Base-by-base conservation (phyloP, 176 grass and related monocot species). In the Ampelocalamus luodianensis region DNA sequence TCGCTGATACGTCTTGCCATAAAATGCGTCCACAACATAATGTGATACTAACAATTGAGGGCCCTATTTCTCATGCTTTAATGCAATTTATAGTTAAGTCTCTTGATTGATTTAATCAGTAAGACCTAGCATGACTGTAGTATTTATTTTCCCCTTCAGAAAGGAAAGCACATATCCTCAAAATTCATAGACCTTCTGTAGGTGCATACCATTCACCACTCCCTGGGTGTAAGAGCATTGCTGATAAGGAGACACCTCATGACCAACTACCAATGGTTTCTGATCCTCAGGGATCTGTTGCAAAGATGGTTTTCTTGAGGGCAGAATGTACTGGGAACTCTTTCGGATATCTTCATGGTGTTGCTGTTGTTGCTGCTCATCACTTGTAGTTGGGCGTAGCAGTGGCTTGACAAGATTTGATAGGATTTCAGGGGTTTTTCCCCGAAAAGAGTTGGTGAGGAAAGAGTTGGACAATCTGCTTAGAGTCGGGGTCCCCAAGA, bases 391-490 rank as follows among this genome's bases (percentile, higher is more conserved):
- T 20, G 90, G 87, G 15, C 46, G 72, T 37, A 98, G 56, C 0
- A 98, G 89, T 6, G 95, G 95, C 77, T 90, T 95, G 76, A 87
- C 83, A 34, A 98, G 59, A 26, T 87, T 88, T 36, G 82, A 73
- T 65, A 91, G 71, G 40, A 90, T 85, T 38, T 98, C 95, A 2
- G 93, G 89, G 26, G 95, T 89, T 83, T 93, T 97, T 0, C 84
- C 90, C 27, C 78, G 84, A 32, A 98, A 95, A 34, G 95, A 97
- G 40, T 77, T 81, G 50, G 68, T 78, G 22, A 95, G 49, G 85
- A 97, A 97, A 32, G 93, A 98, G 68, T 84, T 94, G 34, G 95
- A 98, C 5, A 98, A 40, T 65, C 91, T 88, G 87, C 90, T 93
- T 36, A 95, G 86, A 8, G 86, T 97, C 12, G 95, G 87, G 9